Percentiles rank a stretch among this genome's conserved stretches.
phyloP scores from a whole-genome alignment of 805 yeast genomes.

The Yarrowia bubula region DNA sequence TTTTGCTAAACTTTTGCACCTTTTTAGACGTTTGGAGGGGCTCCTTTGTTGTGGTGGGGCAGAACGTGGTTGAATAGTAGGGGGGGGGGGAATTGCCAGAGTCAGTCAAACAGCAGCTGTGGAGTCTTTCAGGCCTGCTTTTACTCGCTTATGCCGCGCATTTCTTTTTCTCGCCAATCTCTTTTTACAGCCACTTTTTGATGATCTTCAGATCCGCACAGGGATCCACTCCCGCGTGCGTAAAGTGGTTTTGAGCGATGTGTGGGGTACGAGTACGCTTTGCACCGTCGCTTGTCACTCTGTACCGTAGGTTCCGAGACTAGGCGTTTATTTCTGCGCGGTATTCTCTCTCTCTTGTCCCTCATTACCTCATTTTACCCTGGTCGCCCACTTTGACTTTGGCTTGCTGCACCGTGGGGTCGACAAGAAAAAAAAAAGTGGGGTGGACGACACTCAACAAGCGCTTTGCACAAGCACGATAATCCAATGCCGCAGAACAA shows the following conservation, averaged over 20 bases:
- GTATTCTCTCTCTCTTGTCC: too few species aligned
- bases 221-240: conserved; percentile 16
- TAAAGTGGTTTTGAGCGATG: background rate
- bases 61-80: too few species aligned
- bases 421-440: background rate
- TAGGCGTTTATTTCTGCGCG: background rate
- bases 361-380: too few species aligned
- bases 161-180: background rate
- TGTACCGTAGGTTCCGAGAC: background rate
- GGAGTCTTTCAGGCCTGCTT: too few species aligned
- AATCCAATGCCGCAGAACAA: too few species aligned
- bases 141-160: too few species aligned
- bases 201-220: conserved; percentile 8
- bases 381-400: background rate
- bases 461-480: too few species aligned
- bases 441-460: background rate
- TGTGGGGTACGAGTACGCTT: background rate
- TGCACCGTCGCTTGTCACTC: too few species aligned
- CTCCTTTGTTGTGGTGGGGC: too few species aligned
- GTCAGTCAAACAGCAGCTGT: too few species aligned
- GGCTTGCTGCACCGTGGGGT: background rate
- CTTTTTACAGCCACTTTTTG: background rate
- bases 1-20: background rate
- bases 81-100: too few species aligned
- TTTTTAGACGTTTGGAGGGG: background rate